A percentile compares a stretch with the other conserved stretches of the same genome.
phyloP scores from a whole-genome alignment of 371 early-diverging fungal genomes.

The Thermomucor indicae-seudaticae region DNA sequence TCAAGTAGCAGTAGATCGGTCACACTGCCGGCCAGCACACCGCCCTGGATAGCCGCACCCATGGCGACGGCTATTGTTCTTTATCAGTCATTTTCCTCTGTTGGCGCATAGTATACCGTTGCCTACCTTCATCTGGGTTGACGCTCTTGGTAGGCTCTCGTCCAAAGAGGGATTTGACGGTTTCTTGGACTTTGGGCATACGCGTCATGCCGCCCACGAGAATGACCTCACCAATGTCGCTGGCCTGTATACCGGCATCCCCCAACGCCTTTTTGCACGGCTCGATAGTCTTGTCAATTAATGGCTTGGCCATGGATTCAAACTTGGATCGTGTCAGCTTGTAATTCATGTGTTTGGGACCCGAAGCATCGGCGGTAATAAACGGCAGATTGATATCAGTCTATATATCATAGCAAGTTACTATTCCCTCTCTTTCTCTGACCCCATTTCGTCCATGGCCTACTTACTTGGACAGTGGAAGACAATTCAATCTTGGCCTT shows the following conservation, averaged over 20 bases:
- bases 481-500: slow-evolving; percentile 96
- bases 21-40: slow-evolving; percentile 88
- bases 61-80: slow-evolving; percentile 78
- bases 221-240: slow-evolving; percentile 92
- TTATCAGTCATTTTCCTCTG: neutral
- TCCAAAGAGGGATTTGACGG: slow-evolving; percentile 87
- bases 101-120: neutral
- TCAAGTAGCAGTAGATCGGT: slow-evolving; percentile 91
- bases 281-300: slow-evolving; percentile 83
- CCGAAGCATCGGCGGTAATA: slow-evolving; percentile 85
- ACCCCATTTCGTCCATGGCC: too few species aligned
- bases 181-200: slow-evolving; percentile 92
- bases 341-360: slow-evolving; percentile 91
- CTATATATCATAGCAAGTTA: too few species aligned
- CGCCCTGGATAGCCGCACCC: slow-evolving; percentile 97
- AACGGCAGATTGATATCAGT: slow-evolving; percentile 93
- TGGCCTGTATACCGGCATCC: slow-evolving; percentile 80
- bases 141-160: slow-evolving; percentile 82
- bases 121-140: slow-evolving; percentile 86
- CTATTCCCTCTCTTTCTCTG: too few species aligned
- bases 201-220: slow-evolving; percentile 98
- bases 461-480: slow-evolving; percentile 72
- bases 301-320: slow-evolving; percentile 73
- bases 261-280: slow-evolving; percentile 94
- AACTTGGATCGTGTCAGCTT: slow-evolving; percentile 88